These are phyloP conservation scores for Claviceps citrina DNA, from an alignment of 2,329 filamentous ascomycete genomes.

Conservation along the genomic window DNA sequence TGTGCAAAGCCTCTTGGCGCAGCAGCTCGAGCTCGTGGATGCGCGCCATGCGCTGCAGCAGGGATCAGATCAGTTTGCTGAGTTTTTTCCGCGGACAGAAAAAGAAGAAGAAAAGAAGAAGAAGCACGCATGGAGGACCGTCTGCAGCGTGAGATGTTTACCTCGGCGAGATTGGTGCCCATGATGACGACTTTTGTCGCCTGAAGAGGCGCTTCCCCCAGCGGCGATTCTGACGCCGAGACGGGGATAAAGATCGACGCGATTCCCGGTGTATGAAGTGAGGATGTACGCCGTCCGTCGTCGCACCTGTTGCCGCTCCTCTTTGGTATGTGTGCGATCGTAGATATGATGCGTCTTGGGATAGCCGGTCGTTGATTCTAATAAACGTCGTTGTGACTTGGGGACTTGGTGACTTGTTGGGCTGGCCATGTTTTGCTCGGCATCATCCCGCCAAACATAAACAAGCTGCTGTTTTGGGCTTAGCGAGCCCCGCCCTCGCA, in stretches of 20 bases:
- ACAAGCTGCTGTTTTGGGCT: slow-evolving; percentile 15
- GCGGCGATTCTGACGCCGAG: background rate
- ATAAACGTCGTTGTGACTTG: background rate
- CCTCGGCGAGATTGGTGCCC: slow-evolving; percentile 15
- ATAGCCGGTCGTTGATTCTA: background rate
- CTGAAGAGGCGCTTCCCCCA: background rate
- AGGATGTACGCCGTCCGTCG: too few relatives aligned
- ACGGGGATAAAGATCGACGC: background rate
- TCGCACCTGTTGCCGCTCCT: too few relatives aligned
- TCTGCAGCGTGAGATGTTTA: slow-evolving; percentile 6
- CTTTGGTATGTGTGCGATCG: too few relatives aligned
- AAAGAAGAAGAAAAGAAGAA: background rate
- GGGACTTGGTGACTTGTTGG: too few relatives aligned
- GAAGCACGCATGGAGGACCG: background rate
- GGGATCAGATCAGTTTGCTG: slow-evolving; percentile 6
- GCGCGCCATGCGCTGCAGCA: slow-evolving; percentile 25
- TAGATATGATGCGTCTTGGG: background rate
- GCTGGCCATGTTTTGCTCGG: slow-evolving; percentile 14
- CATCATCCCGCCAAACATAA: slow-evolving; percentile 12
- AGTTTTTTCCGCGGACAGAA: too few relatives aligned
- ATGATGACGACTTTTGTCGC: slow-evolving; percentile 10
- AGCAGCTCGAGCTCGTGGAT: slow-evolving; percentile 50
- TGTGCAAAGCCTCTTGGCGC: slow-evolving; percentile 49
- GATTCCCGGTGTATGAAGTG: too few relatives aligned
- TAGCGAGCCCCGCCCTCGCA: too few relatives aligned